Conservation (phyloP, 140 eudicot genomes). For the Bidens hawaiensis region DNA sequence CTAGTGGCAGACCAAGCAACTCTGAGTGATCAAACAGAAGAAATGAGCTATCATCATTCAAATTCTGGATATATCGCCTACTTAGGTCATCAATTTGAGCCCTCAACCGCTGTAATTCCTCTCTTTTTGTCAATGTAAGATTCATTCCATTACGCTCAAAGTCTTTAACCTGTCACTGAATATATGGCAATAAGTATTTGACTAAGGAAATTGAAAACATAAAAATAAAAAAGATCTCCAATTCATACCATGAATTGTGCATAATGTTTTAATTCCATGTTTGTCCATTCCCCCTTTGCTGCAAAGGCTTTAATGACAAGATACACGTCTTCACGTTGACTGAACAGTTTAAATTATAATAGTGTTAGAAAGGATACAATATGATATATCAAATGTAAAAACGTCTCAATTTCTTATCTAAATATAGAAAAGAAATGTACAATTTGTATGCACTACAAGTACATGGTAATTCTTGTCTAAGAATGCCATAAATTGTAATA, state of each 20-base stretch:
- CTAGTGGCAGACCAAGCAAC: conserved; percentile 72
- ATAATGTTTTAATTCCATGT: conserved; percentile 58
- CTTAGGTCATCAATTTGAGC: conserved; percentile 70
- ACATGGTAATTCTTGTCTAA: not conserved
- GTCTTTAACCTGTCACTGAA: conserved; percentile 95
- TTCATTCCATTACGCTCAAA: conserved; percentile 88
- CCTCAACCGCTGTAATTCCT: conserved; percentile 74
- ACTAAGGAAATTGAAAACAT: conserved; percentile 13
- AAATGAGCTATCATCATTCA: conserved; percentile 55
- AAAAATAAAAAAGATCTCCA: conserved; percentile 10
- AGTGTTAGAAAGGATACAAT: conserved; percentile 10
- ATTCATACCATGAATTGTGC: conserved; percentile 69
- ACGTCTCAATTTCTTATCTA: not conserved
- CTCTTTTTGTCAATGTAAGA: conserved; percentile 72
- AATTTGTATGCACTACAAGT: not conserved
- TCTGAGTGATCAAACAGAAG: conserved; percentile 65
- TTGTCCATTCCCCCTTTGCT: conserved; percentile 63
- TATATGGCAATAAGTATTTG: conserved; percentile 43
- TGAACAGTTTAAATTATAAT: conserved; percentile 34
- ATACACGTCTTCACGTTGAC: conserved; percentile 91
- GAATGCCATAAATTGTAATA: conserved; percentile 6
- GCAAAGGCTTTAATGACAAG: conserved; percentile 81
- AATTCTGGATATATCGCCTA: conserved; percentile 58
- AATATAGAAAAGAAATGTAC: not conserved
- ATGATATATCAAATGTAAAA: not conserved